A percentile compares a stretch with the other conserved stretches of the same genome.
Evolutionary conservation across 2,329 filamentous ascomycete genomes (phyloP).

Genomic region (Botrytis pseudocinerea): DNA sequence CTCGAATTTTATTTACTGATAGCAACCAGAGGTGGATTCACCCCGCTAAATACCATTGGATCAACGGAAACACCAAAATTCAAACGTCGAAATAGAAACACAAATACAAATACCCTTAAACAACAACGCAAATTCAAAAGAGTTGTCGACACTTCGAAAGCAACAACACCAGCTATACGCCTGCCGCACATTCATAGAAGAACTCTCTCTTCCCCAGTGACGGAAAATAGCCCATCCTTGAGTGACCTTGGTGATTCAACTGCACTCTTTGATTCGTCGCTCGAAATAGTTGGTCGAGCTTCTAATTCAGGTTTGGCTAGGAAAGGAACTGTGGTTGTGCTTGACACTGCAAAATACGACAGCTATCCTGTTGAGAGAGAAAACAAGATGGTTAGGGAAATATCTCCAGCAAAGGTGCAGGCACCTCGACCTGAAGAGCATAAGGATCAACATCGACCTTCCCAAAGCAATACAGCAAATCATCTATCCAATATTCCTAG

Average conservation of each 20-base stretch:
- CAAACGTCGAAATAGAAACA: slow-evolving; percentile 12
- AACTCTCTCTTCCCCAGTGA: not conserved
- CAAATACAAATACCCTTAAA: not conserved
- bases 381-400: slow-evolving; percentile 41
- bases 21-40: slow-evolving; percentile 21
- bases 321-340: slow-evolving; percentile 30
- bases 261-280: slow-evolving; percentile 35
- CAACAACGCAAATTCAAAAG: slow-evolving; percentile 11
- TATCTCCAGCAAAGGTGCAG: slow-evolving; percentile 38
- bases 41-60: slow-evolving; percentile 24
- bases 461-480: slow-evolving; percentile 23
- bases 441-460: slow-evolving; percentile 31
- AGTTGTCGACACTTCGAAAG: not conserved
- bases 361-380: not conserved
- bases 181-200: slow-evolving; percentile 4
- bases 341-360: slow-evolving; percentile 25
- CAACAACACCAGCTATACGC: not conserved
- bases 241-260: slow-evolving; percentile 41
- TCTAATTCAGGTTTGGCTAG: slow-evolving; percentile 26
- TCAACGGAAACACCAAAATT: slow-evolving; percentile 24
- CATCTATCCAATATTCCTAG: slow-evolving; percentile 32
- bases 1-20: slow-evolving; percentile 15
- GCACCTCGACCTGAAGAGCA: slow-evolving; percentile 30
- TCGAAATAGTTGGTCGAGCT: slow-evolving; percentile 16
- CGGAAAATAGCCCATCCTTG: slow-evolving; percentile 27